phyloP scores from a whole-genome alignment of 1,284 basidiomycete genomes.

The Agaricales sp. region DNA sequence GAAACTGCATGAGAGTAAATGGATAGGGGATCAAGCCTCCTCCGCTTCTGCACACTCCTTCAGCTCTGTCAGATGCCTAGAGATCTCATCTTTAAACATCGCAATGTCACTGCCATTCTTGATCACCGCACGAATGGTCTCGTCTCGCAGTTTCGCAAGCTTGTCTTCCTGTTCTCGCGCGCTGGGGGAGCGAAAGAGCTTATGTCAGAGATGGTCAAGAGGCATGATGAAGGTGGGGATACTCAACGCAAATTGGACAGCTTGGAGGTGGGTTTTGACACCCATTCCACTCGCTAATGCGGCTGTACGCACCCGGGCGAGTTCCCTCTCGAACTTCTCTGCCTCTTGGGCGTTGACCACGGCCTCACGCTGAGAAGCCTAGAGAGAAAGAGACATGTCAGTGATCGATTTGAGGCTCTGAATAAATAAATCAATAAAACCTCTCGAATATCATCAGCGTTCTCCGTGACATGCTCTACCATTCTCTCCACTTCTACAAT shows the following conservation, averaged over 20 bases:
- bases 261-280: conserved; percentile 66
- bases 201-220: conserved; percentile 7
- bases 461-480: conserved; percentile 52
- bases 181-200: conserved; percentile 32
- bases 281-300: conserved; percentile 70
- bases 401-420: not conserved
- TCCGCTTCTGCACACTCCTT: conserved; percentile 55
- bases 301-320: conserved; percentile 59
- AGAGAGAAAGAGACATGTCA: conserved; percentile 8
- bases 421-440: conserved; percentile 23
- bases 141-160: conserved; percentile 58
- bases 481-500: conserved; percentile 61
- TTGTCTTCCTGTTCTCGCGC: conserved; percentile 67
- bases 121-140: conserved; percentile 67
- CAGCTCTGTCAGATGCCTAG: conserved; percentile 53
- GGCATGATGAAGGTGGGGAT: conserved; percentile 5
- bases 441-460: conserved; percentile 70
- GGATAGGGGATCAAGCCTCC: conserved; percentile 9
- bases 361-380: conserved; percentile 71
- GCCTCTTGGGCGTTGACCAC: conserved; percentile 52
- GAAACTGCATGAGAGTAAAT: too few relatives aligned
- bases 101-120: conserved; percentile 74
- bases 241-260: conserved; percentile 48
- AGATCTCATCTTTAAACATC: conserved; percentile 67
- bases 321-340: conserved; percentile 50